Conservation (phyloP, 257 asterid species). For the Solanum neorickii region DNA sequence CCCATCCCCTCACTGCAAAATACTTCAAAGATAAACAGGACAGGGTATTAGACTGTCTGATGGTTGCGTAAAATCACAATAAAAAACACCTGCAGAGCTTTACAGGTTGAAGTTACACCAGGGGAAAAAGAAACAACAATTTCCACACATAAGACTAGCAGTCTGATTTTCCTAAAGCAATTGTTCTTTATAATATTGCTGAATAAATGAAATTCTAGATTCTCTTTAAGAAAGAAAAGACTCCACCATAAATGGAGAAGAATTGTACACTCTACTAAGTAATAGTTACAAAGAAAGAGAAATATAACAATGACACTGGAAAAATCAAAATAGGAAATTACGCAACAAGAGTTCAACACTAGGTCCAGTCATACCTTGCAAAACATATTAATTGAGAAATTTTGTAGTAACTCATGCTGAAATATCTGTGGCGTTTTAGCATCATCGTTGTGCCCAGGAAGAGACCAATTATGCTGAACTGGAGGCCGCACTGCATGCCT, state of each 20-base stretch:
- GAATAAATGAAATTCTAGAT: background rate
- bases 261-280: background rate
- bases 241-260: background rate
- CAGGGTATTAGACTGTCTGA: background rate
- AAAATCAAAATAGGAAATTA: background rate
- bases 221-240: background rate
- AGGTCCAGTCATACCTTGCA: constrained; percentile 58
- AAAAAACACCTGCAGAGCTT: background rate
- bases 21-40: background rate
- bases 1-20: background rate
- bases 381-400: constrained; percentile 88
- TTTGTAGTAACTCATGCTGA: constrained; percentile 97
- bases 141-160: background rate
- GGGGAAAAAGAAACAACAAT: background rate
- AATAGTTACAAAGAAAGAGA: background rate
- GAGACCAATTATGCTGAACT: constrained; percentile 90
- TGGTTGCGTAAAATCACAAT: background rate
- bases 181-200: background rate
- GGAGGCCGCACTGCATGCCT: constrained; percentile 98
- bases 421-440: constrained; percentile 71
- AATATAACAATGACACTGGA: background rate
- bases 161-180: background rate
- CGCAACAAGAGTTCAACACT: background rate
- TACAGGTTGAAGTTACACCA: background rate
- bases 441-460: constrained; percentile 48